Conservation (phyloP, 2,329 filamentous ascomycete species). For the Aspergillus sp. region DNA sequence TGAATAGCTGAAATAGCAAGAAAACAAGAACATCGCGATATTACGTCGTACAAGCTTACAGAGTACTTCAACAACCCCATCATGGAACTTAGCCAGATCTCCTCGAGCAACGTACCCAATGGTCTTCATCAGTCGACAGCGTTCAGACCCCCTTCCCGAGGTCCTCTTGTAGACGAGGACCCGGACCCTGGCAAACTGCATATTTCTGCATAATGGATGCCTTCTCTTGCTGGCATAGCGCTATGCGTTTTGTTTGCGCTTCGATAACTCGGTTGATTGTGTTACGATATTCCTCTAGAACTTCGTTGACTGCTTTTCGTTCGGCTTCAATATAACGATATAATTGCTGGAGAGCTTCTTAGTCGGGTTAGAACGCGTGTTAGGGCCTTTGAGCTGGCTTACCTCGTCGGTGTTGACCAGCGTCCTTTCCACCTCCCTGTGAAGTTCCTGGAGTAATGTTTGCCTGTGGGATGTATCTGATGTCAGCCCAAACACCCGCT, state of each 20-base stretch:
- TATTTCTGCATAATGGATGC: conserved; percentile 34
- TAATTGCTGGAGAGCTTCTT: conserved; percentile 39
- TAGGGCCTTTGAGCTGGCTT: conserved; percentile 19
- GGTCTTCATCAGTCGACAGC: background rate
- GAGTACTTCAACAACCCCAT: background rate
- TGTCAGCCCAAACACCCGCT: background rate
- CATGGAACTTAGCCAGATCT: background rate
- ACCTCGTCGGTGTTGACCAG: conserved; percentile 36
- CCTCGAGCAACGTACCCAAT: background rate
- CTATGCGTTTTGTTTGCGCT: conserved; percentile 45
- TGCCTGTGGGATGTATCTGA: background rate
- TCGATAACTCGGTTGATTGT: conserved; percentile 49
- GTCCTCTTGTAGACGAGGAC: conserved; percentile 33
- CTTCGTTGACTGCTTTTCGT: conserved; percentile 49
- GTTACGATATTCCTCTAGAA: conserved; percentile 53
- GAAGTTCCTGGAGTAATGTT: conserved; percentile 17
- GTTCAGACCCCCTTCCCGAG: conserved; percentile 22
- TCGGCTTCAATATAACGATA: conserved; percentile 52
- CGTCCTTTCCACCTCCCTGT: conserved; percentile 28
- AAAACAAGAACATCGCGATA: background rate
- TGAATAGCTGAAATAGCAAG: background rate
- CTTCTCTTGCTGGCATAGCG: conserved; percentile 36
- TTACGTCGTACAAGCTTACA: background rate
- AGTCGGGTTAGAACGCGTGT: background rate
- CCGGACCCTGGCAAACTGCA: conserved; percentile 35